phyloP scores from a whole-genome alignment of 179 eudicot genomes.

The Heliamphora pulchella region DNA sequence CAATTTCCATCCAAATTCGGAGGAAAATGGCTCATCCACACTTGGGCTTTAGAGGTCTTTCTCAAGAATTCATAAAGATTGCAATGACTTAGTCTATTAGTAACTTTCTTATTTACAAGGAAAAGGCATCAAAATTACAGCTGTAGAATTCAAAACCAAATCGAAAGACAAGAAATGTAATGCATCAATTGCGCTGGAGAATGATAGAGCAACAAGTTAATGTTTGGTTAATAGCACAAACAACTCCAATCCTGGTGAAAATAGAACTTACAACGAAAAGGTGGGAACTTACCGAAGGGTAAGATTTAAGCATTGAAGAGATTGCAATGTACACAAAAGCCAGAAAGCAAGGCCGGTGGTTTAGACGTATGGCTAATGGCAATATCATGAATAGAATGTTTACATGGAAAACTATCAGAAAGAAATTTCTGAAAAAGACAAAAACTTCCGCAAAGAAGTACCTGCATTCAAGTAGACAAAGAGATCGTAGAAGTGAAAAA shows the following conservation, averaged over 20 bases:
- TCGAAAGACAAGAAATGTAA: neutral
- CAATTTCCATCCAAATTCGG: neutral
- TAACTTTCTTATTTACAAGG: neutral
- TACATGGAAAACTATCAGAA: constrained; percentile 75
- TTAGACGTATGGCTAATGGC: constrained; percentile 84
- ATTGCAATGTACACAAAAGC: constrained; percentile 81
- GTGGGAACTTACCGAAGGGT: constrained; percentile 76
- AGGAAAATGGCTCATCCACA: neutral
- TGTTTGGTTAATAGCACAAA: neutral
- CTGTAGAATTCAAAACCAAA: neutral
- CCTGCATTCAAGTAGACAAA: constrained; percentile 45
- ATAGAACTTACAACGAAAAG: neutral
- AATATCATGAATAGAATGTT: constrained; percentile 89
- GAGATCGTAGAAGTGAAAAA: constrained; percentile 1
- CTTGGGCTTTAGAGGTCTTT: neutral
- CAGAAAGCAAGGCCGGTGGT: constrained; percentile 86
- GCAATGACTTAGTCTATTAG: neutral
- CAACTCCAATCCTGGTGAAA: neutral
- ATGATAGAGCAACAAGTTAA: neutral
- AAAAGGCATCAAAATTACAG: neutral
- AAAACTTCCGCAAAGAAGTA: constrained; percentile 99
- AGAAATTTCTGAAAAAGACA: constrained; percentile 84
- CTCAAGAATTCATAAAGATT: neutral
- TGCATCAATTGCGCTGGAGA: neutral
- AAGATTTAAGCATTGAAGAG: constrained; percentile 86